Percentiles rank a stretch among this genome's conserved stretches.
Conservation (phyloP, 2,329 filamentous ascomycete genomes). For the Fusarium circinatum region DNA sequence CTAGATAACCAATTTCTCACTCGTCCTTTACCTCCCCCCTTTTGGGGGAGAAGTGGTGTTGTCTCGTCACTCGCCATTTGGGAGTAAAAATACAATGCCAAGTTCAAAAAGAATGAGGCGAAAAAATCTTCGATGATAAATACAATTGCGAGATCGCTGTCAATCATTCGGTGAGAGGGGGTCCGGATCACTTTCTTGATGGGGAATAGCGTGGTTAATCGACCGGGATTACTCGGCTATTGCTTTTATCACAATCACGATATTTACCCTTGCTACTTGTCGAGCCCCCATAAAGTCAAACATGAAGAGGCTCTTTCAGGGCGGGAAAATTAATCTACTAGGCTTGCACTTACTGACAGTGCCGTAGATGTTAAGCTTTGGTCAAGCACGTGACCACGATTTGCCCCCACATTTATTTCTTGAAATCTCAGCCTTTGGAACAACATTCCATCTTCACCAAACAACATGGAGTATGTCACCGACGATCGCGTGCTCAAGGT, state of each 20-base stretch:
- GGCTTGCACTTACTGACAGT: too few species aligned
- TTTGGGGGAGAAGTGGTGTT: conserved; percentile 37
- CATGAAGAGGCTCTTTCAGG: too few species aligned
- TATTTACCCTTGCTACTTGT: too few species aligned
- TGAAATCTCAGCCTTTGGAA: background rate
- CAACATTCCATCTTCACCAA: background rate
- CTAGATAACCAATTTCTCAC: conserved; percentile 26
- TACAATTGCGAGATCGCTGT: conserved; percentile 14
- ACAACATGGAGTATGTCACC: background rate
- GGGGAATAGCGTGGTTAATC: conserved; percentile 4
- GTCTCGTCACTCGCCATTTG: conserved; percentile 39
- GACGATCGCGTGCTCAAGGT: background rate
- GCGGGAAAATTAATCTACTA: too few species aligned
- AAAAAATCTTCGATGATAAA: conserved; percentile 32
- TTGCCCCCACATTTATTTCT: background rate
- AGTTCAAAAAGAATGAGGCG: background rate
- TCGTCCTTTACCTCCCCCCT: background rate
- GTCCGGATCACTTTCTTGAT: conserved; percentile 4
- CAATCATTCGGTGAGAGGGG: conserved; percentile 26
- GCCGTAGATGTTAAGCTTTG: too few species aligned
- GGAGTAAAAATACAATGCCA: background rate
- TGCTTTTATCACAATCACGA: background rate
- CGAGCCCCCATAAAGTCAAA: too few species aligned
- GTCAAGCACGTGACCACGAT: background rate
- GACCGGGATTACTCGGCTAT: conserved; percentile 28